Percentiles rank a stretch among this genome's conserved stretches.
Evolutionary conservation across 768 basidiomycete species (phyloP).

Genomic region (Suillus decipiens): DNA sequence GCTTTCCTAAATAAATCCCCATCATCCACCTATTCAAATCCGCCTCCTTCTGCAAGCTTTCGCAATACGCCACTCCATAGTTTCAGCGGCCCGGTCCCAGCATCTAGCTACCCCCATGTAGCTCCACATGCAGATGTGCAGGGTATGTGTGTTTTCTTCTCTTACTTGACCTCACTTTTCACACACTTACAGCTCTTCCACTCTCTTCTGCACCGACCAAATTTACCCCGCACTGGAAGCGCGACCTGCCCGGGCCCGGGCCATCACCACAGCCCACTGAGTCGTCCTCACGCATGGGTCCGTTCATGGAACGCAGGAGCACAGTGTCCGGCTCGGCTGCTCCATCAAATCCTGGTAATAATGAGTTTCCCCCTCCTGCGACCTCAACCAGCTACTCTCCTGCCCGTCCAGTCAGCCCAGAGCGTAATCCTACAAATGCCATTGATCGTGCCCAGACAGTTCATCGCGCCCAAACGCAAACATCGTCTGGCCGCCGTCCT

Average conservation of each 20-base stretch:
- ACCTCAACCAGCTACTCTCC: background rate
- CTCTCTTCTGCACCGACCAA: slow-evolving; percentile 25
- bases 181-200: background rate
- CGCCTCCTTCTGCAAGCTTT: background rate
- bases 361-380: background rate
- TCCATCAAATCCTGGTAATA: background rate
- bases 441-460: background rate
- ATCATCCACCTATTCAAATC: background rate
- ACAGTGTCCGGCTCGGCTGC: slow-evolving; percentile 24
- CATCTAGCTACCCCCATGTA: background rate
- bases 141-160: background rate
- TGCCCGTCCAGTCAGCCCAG: background rate
- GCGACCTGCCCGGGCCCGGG: slow-evolving; percentile 27
- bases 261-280: slow-evolving; percentile 15
- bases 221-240: slow-evolving; percentile 48
- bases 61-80: background rate
- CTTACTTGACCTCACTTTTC: background rate
- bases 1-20: background rate
- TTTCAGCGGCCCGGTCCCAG: background rate
- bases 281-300: background rate
- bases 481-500: slow-evolving; percentile 29
- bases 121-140: background rate
- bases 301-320: slow-evolving; percentile 26
- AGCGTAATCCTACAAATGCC: slow-evolving; percentile 8
- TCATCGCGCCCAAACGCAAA: slow-evolving; percentile 14